Evolutionary conservation across 176 grass and related monocot species (phyloP).

Genomic region (Raddia guianensis): DNA sequence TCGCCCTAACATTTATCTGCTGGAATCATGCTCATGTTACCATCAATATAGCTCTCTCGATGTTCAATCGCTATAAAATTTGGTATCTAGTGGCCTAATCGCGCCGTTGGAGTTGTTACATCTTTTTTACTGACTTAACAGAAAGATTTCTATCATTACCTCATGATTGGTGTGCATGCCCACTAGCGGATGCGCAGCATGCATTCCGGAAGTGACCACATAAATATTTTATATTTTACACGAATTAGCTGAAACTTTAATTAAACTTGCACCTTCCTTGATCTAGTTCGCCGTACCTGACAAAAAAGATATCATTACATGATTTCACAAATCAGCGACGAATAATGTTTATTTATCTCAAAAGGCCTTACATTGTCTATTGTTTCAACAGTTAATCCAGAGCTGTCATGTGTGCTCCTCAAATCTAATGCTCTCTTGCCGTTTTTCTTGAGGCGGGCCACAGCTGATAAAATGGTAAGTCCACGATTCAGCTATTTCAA

Average conservation of each 20-base stretch:
- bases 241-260: neutral
- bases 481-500: neutral
- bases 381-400: conserved; percentile 41
- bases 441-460: conserved; percentile 33
- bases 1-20: neutral
- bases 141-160: neutral
- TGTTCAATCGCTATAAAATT: neutral
- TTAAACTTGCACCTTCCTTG: conserved; percentile 46
- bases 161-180: neutral
- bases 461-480: conserved; percentile 12
- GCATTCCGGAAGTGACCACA: neutral
- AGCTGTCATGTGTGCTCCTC: conserved; percentile 30
- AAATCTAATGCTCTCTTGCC: conserved; percentile 54
- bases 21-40: neutral
- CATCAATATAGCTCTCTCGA: neutral
- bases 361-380: conserved; percentile 42
- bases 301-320: neutral
- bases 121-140: neutral
- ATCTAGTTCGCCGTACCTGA: conserved; percentile 51
- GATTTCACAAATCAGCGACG: neutral
- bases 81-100: neutral
- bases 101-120: neutral
- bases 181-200: conserved; percentile 21
- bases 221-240: neutral
- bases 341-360: conserved; percentile 7